Percentiles rank a stretch among this genome's conserved stretches.
Evolutionary conservation across 352 stramenopile species (phyloP).

Genomic region (Globisporangium okanoganense): DNA sequence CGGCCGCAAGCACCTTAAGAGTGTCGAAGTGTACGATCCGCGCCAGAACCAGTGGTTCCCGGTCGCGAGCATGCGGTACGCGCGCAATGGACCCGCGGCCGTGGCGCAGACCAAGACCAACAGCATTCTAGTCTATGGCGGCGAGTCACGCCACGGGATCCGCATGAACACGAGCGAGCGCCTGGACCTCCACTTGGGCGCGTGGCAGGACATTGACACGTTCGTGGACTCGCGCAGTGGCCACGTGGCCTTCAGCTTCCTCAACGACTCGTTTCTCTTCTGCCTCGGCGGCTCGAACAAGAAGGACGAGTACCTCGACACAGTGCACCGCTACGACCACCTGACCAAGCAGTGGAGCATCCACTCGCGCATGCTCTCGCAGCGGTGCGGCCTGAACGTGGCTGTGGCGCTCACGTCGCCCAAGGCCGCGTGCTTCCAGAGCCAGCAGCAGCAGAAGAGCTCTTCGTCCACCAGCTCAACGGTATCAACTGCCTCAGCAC

Average conservation of each 20-base stretch:
- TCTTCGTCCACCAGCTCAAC: background rate
- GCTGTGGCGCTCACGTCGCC: constrained; percentile 37
- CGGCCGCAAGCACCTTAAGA: constrained; percentile 57
- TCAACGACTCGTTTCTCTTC: constrained; percentile 69
- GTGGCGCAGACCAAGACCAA: constrained; percentile 44
- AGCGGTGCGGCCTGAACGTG: constrained; percentile 64
- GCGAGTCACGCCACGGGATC: constrained; percentile 58
- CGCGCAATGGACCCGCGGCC: constrained; percentile 57
- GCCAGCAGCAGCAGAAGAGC: constrained; percentile 2
- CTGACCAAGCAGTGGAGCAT: constrained; percentile 58
- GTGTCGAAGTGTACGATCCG: constrained; percentile 59
- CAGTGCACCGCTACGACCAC: constrained; percentile 61
- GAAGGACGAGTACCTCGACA: constrained; percentile 70
- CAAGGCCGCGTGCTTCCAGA: constrained; percentile 39
- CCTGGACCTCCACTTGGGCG: constrained; percentile 32
- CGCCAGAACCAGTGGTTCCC: constrained; percentile 40
- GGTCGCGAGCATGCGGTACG: constrained; percentile 45
- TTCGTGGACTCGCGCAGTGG: constrained; percentile 66
- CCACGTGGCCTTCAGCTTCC: constrained; percentile 53
- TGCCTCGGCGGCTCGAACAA: constrained; percentile 71
- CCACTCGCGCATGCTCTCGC: constrained; percentile 54
- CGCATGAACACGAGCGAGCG: constrained; percentile 62
- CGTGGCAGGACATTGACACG: constrained; percentile 47
- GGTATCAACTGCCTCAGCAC: background rate
- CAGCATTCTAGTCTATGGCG: constrained; percentile 59